phyloP scores from a whole-genome alignment of 352 stramenopile species.

The Phytophthora sansomeana region DNA sequence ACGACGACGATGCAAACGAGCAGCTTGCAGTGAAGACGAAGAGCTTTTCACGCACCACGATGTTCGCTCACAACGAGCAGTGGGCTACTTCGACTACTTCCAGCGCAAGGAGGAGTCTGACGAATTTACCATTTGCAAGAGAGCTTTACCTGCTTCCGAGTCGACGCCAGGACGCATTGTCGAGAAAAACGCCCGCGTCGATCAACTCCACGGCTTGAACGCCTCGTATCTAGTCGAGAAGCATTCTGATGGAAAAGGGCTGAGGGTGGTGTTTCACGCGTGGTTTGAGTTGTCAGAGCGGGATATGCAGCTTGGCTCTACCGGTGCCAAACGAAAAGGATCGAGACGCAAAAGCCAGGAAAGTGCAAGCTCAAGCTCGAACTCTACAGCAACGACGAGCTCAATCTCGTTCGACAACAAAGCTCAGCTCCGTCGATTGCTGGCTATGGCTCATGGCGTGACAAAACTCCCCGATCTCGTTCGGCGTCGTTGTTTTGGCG shows the following conservation, averaged over 20 bases:
- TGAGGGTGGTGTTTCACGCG: slow-evolving; percentile 37
- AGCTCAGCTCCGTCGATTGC: slow-evolving; percentile 26
- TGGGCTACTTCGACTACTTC: slow-evolving; percentile 35
- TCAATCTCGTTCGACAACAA: slow-evolving; percentile 17
- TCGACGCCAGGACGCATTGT: slow-evolving; percentile 3
- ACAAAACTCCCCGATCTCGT: slow-evolving; percentile 51
- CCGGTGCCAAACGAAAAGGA: slow-evolving; percentile 11
- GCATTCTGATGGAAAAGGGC: slow-evolving; percentile 8
- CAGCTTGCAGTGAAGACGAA: slow-evolving; percentile 33
- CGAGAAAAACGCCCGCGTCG: not conserved
- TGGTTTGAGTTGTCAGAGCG: slow-evolving; percentile 24
- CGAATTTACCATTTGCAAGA: slow-evolving; percentile 22
- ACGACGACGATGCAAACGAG: not conserved
- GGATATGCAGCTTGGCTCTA: not conserved
- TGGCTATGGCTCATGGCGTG: slow-evolving; percentile 43
- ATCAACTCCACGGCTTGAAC: slow-evolving; percentile 28
- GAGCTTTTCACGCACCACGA: slow-evolving; percentile 17
- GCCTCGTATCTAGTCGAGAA: slow-evolving; percentile 29
- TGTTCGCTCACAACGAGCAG: slow-evolving; percentile 32
- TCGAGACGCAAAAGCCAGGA: slow-evolving; percentile 21
- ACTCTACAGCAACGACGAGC: not conserved
- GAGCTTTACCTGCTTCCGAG: slow-evolving; percentile 11
- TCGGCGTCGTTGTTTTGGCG: slow-evolving; percentile 58
- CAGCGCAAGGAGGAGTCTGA: slow-evolving; percentile 2
- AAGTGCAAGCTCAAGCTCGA: slow-evolving; percentile 1